Base-by-base conservation (phyloP, 305 asterid genomes). In the Ilex paraguariensis region DNA sequence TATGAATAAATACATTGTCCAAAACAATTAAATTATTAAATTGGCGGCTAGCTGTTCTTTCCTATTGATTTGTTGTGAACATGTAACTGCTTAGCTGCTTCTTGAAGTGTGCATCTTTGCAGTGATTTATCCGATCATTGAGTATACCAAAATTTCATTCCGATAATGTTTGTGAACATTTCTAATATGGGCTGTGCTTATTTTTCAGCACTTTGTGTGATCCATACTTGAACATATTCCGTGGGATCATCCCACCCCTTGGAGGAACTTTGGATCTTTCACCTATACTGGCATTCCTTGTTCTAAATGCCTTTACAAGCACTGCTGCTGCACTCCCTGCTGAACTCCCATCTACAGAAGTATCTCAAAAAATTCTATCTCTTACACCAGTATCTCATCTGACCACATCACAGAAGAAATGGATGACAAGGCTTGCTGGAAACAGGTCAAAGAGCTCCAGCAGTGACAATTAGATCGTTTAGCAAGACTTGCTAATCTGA, bases 241-340 rank as follows among this genome's bases (percentile, higher is more conserved):
- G 97, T 0, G 97, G 98, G 63, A 62, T 92, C 66, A 90, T 92
- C 66, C 96, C 98, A 54, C 98, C 98, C 45, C 90, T 90, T 8
- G 98, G 98, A 72, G 98, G 98, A 69, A 77, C 86, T 8, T 82
- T 92, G 51, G 98, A 92, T 68, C 82, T 92, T 48, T 88, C 98
- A 1, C 98, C 96, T 0, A 81, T 91, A 62, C 59, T 91, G 60
- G 98, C 98, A 14, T 88, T 91, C 71, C 88, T 88, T 14, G 85
- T 86, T 67, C 66, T 88, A 61, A 88, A 91, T 59, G 91, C 82
- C 71, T 75, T 91, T 75, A 82, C 95, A 36, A 80, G 92, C 71
- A 67, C 95, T 4, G 98, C 98, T 68, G 60, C 96, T 65, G 97
- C 97, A 5, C 81, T 90, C 64, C 96, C 98, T 31, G 97, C 96